Evolutionary conservation across 805 yeast genomes (phyloP), one percentile per base, ranked within the genome.

Genomic region (Sugiyamaella floridensis): DNA sequence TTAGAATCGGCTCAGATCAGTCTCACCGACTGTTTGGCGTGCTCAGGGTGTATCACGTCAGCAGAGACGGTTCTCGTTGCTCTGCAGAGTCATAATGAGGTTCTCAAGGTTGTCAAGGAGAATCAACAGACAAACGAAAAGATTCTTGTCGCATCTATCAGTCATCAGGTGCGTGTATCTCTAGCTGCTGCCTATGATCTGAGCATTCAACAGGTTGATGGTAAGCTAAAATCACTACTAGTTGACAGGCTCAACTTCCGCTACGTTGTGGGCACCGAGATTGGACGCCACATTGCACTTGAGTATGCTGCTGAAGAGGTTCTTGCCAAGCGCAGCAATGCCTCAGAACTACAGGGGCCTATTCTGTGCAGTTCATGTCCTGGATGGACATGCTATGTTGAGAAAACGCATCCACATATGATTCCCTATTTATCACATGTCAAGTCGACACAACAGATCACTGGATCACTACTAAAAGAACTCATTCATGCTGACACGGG

Each of bases 11-110:
- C 97, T 0, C 92, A 86, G 58, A 92, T 93, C 46, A 85, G 93
- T 1, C 71, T 93, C 48, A 83, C 89, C 16, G 99, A 93, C 71
- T 93, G 99, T 69, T 73, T 93, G 50, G 99, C 99, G 0, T 93
- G 99, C 65, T 82, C 95, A 8, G 99, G 99, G 0, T 93, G 99
- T 67, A 89, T 93, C 51, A 93, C 99, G 0, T 86, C 96, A 4
- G 95, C 97, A n/a, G 99, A 93, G 65, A 96, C 92, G 57, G 89
- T 93, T 6, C 71, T 93, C 45, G 85, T 93, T 42, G 88, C 96
- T 1, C 84, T 88, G 58, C 99, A 93, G 66, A 86, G 95, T 40
- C 95, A 90, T 61, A 80, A 79, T 19, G 90, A 90, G 60, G 76
- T 93, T 46, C 59, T 89, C 20, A 77, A 78, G 46, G 85, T 82